Base-by-base conservation (phyloP, 176 grass and related monocot genomes). In the Phoenix dactylifera region DNA sequence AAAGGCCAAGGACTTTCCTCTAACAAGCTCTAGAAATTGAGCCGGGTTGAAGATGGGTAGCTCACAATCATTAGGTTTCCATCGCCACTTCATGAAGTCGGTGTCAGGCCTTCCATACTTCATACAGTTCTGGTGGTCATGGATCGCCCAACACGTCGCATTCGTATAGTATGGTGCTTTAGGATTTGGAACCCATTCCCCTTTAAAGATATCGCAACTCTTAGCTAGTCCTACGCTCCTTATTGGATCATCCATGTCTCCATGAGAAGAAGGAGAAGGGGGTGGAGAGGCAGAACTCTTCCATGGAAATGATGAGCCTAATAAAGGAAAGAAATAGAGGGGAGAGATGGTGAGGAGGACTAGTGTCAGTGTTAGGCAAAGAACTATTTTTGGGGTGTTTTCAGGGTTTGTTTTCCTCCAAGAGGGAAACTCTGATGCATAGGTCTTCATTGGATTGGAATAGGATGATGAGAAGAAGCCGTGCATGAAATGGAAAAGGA, bases 291-390 rank as follows among this genome's bases (percentile, higher is more conserved):
- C 32, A 35, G 32, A 9, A 35, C 35, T 44, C 35, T 12, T 44
- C 35, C 35, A 44, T 44, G 9, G 35, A 44, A 68, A 22, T 5
- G 51, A 68, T 5, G 52, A 22, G 65, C 18, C 26, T 2, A 53
- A 18, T 29, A 72, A 24, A 18, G 70, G 59, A 18, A 22, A 72
- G 26, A 72, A 51, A 5, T 72, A 72, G 24, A 72, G 26, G 16
- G 70, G 70, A 14, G 62, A 28, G 49, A 62, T 48, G 70, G 70
- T 62, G 70, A 72, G 70, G 50, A 72, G 25, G 6, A 72, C 49
- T 6, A 63, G 54, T 12, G 70, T 19, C 0, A 54, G 7, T 22
- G 59, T 24, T 28, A 72, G 50, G 2, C 63, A 3, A n/a, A 72
- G 49, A 26, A 72, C 58, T 5, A 55, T 63, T 25, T 24, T 62